Percentiles rank a stretch among this genome's conserved stretches.
Evolutionary conservation across 805 yeast genomes (phyloP).

Genomic region (Wickerhamiella hasegawae): DNA sequence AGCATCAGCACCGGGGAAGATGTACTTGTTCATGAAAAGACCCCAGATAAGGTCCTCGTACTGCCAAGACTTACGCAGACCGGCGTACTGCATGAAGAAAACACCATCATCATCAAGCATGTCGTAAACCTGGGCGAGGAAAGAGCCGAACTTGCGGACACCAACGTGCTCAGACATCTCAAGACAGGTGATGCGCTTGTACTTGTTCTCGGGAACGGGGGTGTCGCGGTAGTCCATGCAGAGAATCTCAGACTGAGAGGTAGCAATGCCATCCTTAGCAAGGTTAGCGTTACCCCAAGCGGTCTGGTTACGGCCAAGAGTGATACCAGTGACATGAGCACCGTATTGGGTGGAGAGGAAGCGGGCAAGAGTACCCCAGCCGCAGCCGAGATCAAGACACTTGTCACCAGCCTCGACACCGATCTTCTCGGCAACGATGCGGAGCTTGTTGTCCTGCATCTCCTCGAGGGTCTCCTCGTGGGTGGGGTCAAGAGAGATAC

Average conservation of each 20-base stretch:
- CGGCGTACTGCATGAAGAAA: conserved; percentile 78
- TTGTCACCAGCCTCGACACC: conserved; percentile 55
- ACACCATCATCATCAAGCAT: conserved; percentile 86
- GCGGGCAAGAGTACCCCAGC: conserved; percentile 89
- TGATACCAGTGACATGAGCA: conserved; percentile 77
- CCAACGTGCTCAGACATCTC: conserved; percentile 98
- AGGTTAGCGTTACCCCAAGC: conserved; percentile 69
- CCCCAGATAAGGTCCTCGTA: conserved; percentile 93
- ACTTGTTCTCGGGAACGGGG: conserved; percentile 48
- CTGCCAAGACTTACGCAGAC: conserved; percentile 84
- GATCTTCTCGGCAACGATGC: conserved; percentile 75
- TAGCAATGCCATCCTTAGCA: conserved; percentile 47
- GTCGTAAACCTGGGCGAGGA: conserved; percentile 66
- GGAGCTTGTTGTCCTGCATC: conserved; percentile 79
- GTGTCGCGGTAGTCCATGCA: conserved; percentile 86
- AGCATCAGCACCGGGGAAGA: conserved; percentile 96
- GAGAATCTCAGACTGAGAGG: conserved; percentile 57
- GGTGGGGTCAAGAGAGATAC: conserved; percentile 57
- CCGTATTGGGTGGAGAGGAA: conserved; percentile 71
- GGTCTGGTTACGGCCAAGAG: conserved; percentile 83
- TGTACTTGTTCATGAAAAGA: conserved; percentile 85
- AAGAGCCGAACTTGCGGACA: conserved; percentile 61
- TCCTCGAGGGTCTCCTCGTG: conserved; percentile 51
- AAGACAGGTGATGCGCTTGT: conserved; percentile 76
- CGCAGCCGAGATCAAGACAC: conserved; percentile 79